phyloP scores from a whole-genome alignment of 1,139 yeast species.

The Candida glucosophila region DNA sequence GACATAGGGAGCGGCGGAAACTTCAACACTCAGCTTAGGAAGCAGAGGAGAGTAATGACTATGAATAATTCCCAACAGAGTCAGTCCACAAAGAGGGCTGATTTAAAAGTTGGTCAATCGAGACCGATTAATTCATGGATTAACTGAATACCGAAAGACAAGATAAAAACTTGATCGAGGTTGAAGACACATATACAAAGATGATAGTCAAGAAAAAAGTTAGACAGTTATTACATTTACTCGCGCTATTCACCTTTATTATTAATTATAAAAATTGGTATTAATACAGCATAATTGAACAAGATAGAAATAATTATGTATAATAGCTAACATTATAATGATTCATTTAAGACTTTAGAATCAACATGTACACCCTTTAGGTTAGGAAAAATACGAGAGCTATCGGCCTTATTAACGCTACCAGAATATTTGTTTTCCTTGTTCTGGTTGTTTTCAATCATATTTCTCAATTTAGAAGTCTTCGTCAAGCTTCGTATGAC shows the following conservation, averaged over 20 bases:
- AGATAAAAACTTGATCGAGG: too few relatives aligned
- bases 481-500: constrained; percentile 68
- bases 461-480: constrained; percentile 43
- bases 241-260: background rate
- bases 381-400: too few relatives aligned
- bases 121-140: constrained; percentile 17
- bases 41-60: constrained; percentile 16
- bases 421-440: too few relatives aligned
- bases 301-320: too few relatives aligned
- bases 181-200: too few relatives aligned
- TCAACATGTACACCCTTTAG: too few relatives aligned
- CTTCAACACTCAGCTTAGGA: constrained; percentile 18
- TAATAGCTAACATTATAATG: too few relatives aligned
- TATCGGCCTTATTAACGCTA: too few relatives aligned
- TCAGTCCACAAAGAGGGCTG: constrained; percentile 18
- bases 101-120: constrained; percentile 16
- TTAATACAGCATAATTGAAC: too few relatives aligned
- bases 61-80: constrained; percentile 9
- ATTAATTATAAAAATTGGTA: background rate
- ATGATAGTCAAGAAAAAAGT: constrained; percentile 1
- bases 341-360: too few relatives aligned
- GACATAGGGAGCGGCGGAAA: constrained; percentile 19
- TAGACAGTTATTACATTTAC: constrained; percentile 1
- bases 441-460: constrained; percentile 23
- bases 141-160: too few relatives aligned